phyloP scores from a whole-genome alignment of 2,329 filamentous ascomycete genomes.

The Thielaviopsis populi region DNA sequence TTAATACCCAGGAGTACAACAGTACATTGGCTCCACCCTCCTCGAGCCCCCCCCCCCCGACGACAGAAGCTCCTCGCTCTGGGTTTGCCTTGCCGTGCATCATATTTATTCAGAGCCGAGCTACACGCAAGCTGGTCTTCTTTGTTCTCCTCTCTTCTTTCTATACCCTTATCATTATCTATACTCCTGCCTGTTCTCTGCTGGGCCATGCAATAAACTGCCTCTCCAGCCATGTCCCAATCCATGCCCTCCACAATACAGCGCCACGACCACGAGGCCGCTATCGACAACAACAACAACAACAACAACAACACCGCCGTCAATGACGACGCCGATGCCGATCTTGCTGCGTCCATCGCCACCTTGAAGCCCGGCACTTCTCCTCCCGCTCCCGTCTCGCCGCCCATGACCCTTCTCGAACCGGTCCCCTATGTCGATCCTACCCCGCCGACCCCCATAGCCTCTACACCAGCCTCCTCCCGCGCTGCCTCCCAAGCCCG shows the following conservation, averaged over 20 bases:
- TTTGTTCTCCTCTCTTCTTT: neutral
- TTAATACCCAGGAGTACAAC: neutral
- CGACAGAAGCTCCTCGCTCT: neutral
- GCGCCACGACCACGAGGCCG: neutral
- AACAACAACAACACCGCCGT: neutral
- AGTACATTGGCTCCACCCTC: neutral
- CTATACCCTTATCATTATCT: neutral
- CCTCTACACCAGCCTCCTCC: slow-evolving; percentile 44
- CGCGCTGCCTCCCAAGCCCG: slow-evolving; percentile 40
- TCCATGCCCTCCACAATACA: slow-evolving; percentile 2
- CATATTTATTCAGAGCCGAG: neutral
- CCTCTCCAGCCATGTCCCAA: neutral
- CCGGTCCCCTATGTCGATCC: slow-evolving; percentile 39
- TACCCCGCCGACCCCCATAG: slow-evolving; percentile 40
- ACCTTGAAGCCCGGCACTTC: slow-evolving; percentile 34
- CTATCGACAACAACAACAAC: neutral
- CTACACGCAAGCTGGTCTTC: neutral
- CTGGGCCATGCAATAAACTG: neutral
- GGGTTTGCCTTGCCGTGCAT: neutral
- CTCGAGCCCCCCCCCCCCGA: neutral
- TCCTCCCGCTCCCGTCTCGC: slow-evolving; percentile 19
- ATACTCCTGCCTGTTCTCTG: neutral
- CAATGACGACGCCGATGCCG: neutral
- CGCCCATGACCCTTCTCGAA: slow-evolving; percentile 34
- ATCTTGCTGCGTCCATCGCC: slow-evolving; percentile 27